Evolutionary conservation across 345 rosid species (phyloP), one percentile per base, ranked within the genome.

Genomic region (Arabis hirsuta): DNA sequence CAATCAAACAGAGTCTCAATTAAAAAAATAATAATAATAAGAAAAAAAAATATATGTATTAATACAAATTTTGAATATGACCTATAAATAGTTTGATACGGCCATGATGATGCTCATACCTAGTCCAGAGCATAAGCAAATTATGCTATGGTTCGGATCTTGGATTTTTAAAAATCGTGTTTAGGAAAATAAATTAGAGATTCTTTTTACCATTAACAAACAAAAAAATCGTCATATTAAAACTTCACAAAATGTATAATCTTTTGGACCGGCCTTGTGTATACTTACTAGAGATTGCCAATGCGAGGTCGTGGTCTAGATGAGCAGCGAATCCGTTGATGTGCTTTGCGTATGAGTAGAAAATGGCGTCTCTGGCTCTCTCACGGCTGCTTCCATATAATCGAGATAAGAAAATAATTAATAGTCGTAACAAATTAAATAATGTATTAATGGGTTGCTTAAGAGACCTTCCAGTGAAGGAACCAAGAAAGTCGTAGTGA

Each of bases 311-410:
- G 1, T 87, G 89, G 2, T 85, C 84, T 3, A 93, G 78, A n/a
- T 65, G 67, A 2, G 98, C 96, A 41, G 97, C 85, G 10, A 93
- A 93, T 16, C 97, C 98, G 16, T 93, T 90, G 80, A 93, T 87
- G 76, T 93, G 82, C 47, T 81, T 84, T 12, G 83, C 79, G 82
- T 90, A 93, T 4, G 97, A 93, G 74, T 86, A 87, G 59, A 86
- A 85, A 31, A 93, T 86, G 22, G 86, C 81, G 5, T 85, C 80
- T 65, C 50, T 58, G 3, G 98, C 90, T 3, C 26, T 50, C 12
- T 81, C 87, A 16, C 66, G 72, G 47, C 92, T 92, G 84, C 56
- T 52, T 13, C 41, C 5, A 67, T 39, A 55, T 0, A 36, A 39
- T 31, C 6, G 2, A 14, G 48, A n/a, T 19, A 5, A 13, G 29